Evolutionary conservation across 2,329 filamentous ascomycete species (phyloP).

Genomic region (Septoria petroselini): DNA sequence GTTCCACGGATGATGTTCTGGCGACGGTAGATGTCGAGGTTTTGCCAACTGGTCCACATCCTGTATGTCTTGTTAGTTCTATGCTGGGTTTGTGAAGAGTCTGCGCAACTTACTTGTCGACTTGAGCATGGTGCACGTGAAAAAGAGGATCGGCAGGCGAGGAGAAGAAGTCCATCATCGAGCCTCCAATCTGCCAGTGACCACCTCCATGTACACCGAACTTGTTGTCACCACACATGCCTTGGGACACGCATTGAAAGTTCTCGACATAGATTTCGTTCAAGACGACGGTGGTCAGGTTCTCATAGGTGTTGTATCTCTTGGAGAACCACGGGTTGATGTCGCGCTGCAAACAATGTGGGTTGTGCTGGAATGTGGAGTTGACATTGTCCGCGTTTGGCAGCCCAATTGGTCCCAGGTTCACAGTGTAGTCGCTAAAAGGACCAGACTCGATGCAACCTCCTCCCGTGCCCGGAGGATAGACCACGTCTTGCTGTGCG

Average conservation of each 20-base stretch:
- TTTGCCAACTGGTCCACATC: slow-evolving; percentile 52
- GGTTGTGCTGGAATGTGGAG: slow-evolving; percentile 27
- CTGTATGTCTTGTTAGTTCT: slow-evolving; percentile 42
- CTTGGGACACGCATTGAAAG: slow-evolving; percentile 34
- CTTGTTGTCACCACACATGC: slow-evolving; percentile 32
- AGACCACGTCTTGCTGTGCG: slow-evolving; percentile 32
- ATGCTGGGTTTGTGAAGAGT: slow-evolving; percentile 14
- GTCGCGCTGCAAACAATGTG: slow-evolving; percentile 26
- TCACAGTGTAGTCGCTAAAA: slow-evolving; percentile 46
- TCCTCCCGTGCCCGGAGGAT: slow-evolving; percentile 54
- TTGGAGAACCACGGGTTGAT: slow-evolving; percentile 27
- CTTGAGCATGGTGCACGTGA: slow-evolving; percentile 50
- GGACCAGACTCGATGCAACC: slow-evolving; percentile 55
- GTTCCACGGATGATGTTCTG: slow-evolving; percentile 45
- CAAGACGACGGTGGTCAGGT: slow-evolving; percentile 24
- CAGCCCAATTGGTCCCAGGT: slow-evolving; percentile 34
- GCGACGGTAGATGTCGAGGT: slow-evolving; percentile 42
- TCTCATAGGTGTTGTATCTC: slow-evolving; percentile 25
- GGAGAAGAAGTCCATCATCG: slow-evolving; percentile 45
- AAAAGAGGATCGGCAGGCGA: slow-evolving; percentile 50
- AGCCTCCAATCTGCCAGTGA: slow-evolving; percentile 49
- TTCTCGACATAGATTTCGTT: slow-evolving; percentile 26
- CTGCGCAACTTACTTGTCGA: slow-evolving; percentile 30
- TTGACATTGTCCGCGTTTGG: slow-evolving; percentile 34
- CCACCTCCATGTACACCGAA: slow-evolving; percentile 45